Conservation (phyloP, 352 stramenopile species). For the Globisporangium splendens region DNA sequence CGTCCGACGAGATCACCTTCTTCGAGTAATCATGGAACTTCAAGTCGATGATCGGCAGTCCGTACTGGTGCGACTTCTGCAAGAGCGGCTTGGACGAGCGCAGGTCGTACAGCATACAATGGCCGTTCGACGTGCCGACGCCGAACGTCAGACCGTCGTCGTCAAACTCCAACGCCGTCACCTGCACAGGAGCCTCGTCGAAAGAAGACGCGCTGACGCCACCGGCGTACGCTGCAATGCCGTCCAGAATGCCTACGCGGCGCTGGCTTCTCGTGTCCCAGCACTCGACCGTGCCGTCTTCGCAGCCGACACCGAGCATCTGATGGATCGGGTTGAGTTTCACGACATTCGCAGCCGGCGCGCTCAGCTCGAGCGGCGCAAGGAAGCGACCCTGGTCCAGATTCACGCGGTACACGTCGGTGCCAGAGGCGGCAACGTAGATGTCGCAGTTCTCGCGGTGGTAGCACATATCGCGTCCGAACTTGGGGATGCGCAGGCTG, state of each 20-base stretch:
- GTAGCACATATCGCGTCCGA: constrained; percentile 97
- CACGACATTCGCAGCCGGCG: constrained; percentile 84
- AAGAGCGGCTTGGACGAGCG: constrained; percentile 92
- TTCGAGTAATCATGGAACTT: constrained; percentile 90
- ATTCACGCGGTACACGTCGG: constrained; percentile 96
- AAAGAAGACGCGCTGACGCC: constrained; percentile 18
- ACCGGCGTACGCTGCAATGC: constrained; percentile 50
- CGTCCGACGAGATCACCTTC: constrained; percentile 94
- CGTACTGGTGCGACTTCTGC: constrained; percentile 97
- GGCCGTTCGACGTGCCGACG: constrained; percentile 91
- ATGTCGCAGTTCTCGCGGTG: constrained; percentile 96
- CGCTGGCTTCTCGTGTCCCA: constrained; percentile 91
- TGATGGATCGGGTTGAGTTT: constrained; percentile 89
- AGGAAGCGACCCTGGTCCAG: constrained; percentile 97
- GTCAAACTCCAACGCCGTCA: constrained; percentile 95
- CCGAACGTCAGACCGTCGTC: constrained; percentile 93
- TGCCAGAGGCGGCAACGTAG: constrained; percentile 85
- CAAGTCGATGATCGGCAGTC: constrained; percentile 93
- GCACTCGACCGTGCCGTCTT: constrained; percentile 94
- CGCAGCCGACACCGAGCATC: constrained; percentile 88
- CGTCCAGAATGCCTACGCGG: constrained; percentile 64
- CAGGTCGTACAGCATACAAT: constrained; percentile 96
- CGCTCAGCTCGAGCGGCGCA: constrained; percentile 70
- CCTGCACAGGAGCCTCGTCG: constrained; percentile 46
- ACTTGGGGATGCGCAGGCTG: constrained; percentile 95